A percentile compares a stretch with the other conserved stretches of the same genome.
Conservation (phyloP, 805 yeast genomes). For the Saturnispora sekii region DNA sequence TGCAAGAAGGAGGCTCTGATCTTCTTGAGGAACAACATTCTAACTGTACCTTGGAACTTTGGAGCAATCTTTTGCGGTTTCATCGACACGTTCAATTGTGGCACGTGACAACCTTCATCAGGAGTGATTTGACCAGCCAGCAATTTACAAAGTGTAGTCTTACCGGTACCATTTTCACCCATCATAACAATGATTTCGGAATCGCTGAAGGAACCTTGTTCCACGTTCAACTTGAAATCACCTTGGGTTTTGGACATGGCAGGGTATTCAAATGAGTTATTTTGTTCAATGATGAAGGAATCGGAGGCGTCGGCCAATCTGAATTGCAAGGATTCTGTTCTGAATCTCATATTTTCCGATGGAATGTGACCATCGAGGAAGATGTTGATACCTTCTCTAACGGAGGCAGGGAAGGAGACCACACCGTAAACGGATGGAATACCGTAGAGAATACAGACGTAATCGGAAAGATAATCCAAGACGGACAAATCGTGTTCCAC, state of each 20-base stretch:
- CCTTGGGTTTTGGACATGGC: constrained; percentile 86
- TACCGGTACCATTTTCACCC: constrained; percentile 99
- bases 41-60: constrained; percentile 95
- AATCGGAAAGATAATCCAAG: constrained; percentile 92
- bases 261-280: constrained; percentile 71
- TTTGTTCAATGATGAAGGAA: constrained; percentile 62
- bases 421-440: constrained; percentile 99
- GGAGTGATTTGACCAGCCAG: constrained; percentile 90
- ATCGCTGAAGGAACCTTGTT: constrained; percentile 86
- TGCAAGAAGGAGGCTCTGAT: constrained; percentile 88
- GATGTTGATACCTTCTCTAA: constrained; percentile 97
- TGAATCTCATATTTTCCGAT: constrained; percentile 92
- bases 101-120: constrained; percentile 70
- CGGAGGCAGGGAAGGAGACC: constrained; percentile 92
- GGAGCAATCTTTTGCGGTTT: constrained; percentile 99
- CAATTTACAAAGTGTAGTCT: constrained; percentile 92
- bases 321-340: constrained; percentile 92
- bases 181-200: constrained; percentile 97
- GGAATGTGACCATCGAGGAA: constrained; percentile 98
- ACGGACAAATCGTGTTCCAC: constrained; percentile 99
- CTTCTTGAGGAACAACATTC: constrained; percentile 94
- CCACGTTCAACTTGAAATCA: constrained; percentile 78
- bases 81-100: constrained; percentile 89
- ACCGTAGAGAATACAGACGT: constrained; percentile 93
- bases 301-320: constrained; percentile 87